Conservation (phyloP, 2,329 filamentous ascomycete species). For the Hirsutella thompsonii region DNA sequence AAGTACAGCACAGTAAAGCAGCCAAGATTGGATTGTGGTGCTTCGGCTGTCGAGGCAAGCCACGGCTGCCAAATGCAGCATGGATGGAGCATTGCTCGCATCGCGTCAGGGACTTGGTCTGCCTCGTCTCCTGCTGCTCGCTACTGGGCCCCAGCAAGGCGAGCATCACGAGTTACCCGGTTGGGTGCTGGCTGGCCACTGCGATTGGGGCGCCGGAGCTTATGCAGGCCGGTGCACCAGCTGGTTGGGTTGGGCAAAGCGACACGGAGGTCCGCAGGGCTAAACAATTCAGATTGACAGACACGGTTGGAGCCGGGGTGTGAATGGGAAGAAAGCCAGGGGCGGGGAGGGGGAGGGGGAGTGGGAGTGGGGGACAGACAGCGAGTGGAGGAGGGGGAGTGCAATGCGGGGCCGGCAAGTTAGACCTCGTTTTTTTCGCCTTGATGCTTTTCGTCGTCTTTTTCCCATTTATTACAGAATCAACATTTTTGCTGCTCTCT, state of each 20-base stretch:
- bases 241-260: not conserved
- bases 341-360: not conserved
- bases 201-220: conserved; percentile 1
- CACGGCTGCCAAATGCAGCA: not conserved
- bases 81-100: not conserved
- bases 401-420: no score
- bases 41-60: not conserved
- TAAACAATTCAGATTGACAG: not conserved
- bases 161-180: not conserved
- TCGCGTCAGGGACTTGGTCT: not conserved
- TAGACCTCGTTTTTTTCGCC: no score
- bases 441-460: no score
- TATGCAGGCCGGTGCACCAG: not conserved
- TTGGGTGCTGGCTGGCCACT: not conserved
- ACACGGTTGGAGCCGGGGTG: not conserved
- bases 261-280: not conserved
- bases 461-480: no score
- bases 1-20: not conserved
- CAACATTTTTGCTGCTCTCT: no score
- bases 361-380: not conserved
- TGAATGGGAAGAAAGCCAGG: not conserved
- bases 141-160: no score
- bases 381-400: no score
- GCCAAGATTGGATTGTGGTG: not conserved
- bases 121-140: no score